A percentile compares a stretch with the other conserved stretches of the same genome.
Evolutionary conservation across 2,329 filamentous ascomycete species (phyloP).

Genomic region (Furcasterigmium furcatum): DNA sequence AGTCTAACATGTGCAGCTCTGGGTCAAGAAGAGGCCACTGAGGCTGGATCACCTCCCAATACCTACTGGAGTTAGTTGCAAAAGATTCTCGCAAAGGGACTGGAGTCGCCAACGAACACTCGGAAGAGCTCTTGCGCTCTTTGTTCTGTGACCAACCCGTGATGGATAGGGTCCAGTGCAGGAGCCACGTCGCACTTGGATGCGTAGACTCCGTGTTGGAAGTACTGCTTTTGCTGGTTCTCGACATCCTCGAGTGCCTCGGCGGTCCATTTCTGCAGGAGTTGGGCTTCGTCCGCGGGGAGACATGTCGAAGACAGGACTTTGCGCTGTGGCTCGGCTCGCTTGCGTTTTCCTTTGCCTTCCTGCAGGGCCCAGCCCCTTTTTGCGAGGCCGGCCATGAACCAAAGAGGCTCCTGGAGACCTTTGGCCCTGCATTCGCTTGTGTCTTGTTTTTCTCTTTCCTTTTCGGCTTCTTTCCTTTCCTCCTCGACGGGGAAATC

Average conservation of each 20-base stretch:
- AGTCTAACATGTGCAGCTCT: background rate
- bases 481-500: conserved; percentile 2
- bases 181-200: conserved; percentile 4
- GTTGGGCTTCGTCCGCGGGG: conserved; percentile 1
- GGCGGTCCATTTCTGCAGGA: conserved; percentile 3
- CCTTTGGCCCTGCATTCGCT: conserved; percentile 1
- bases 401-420: conserved; percentile 3
- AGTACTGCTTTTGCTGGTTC: conserved; percentile 5
- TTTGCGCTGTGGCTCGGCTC: background rate
- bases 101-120: background rate
- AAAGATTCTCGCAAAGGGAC: background rate
- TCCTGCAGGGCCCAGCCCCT: conserved; percentile 4
- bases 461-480: background rate
- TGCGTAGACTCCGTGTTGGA: background rate
- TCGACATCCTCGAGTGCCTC: conserved; percentile 1
- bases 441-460: background rate
- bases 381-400: conserved; percentile 1
- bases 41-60: conserved; percentile 4
- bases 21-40: conserved; percentile 4
- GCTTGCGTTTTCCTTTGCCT: background rate
- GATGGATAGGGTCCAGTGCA: conserved; percentile 3
- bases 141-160: conserved; percentile 4
- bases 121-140: conserved; percentile 2
- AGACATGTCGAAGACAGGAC: background rate
- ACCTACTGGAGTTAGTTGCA: conserved; percentile 1